Percentiles rank a stretch among this genome's conserved stretches.
Conservation (phyloP, 2,329 filamentous ascomycete genomes). For the Curvularia eragrostidis region DNA sequence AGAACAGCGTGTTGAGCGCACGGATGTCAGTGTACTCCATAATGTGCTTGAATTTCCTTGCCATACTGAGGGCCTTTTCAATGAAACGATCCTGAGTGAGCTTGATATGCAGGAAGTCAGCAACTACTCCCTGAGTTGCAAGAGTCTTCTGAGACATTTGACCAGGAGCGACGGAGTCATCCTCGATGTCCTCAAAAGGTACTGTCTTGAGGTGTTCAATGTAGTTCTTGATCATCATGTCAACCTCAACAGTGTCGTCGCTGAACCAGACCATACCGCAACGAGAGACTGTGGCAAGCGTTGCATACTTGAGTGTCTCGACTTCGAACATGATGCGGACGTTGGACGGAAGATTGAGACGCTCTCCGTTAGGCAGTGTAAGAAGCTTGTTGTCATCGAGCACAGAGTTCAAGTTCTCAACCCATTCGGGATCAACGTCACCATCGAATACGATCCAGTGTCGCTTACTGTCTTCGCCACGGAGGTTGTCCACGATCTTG, state of each 20-base stretch:
- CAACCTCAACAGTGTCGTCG: conserved; percentile 91
- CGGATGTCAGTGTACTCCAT: conserved; percentile 97
- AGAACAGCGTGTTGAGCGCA: conserved; percentile 91
- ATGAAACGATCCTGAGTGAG: conserved; percentile 83
- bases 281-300: conserved; percentile 96
- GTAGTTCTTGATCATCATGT: conserved; percentile 93
- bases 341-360: conserved; percentile 90
- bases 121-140: conserved; percentile 77
- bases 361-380: conserved; percentile 96
- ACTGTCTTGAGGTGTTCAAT: conserved; percentile 81
- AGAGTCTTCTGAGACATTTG: conserved; percentile 68
- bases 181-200: conserved; percentile 93
- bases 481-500: conserved; percentile 98
- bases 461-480: conserved; percentile 93
- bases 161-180: conserved; percentile 74
- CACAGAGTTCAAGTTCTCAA: conserved; percentile 99
- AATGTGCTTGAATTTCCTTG: conserved; percentile 85
- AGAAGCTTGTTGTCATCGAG: conserved; percentile 98
- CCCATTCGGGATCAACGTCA: conserved; percentile 99
- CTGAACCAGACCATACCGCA: conserved; percentile 99
- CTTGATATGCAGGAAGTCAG: conserved; percentile 77
- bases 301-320: conserved; percentile 96
- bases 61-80: conserved; percentile 75
- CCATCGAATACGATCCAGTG: conserved; percentile 99
- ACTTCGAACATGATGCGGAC: conserved; percentile 99